A percentile compares a stretch with the other conserved stretches of the same genome.
These are phyloP conservation scores for Boletus huronensis DNA, from an alignment of 768 basidiomycete genomes.

Conservation along the genomic window DNA sequence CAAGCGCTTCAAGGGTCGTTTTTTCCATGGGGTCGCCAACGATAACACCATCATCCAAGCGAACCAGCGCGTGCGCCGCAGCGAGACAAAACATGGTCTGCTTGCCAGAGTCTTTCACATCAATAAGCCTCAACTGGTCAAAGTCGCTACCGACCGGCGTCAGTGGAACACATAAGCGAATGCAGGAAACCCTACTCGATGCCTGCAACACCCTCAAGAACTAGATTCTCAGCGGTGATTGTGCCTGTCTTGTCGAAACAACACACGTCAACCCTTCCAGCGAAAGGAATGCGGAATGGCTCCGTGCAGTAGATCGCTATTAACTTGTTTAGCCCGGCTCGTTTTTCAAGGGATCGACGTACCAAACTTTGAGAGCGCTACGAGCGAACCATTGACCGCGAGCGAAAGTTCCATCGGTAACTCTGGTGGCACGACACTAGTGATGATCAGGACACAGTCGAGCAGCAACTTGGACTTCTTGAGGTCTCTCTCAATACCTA, in stretches of 20 bases:
- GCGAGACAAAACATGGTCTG: constrained; percentile 88
- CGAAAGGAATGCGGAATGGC: constrained; percentile 95
- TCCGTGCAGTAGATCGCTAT: constrained; percentile 98
- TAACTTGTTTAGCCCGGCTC: neutral
- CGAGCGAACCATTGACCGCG: constrained; percentile 92
- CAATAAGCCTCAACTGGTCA: constrained; percentile 64
- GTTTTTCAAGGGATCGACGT: constrained; percentile 24
- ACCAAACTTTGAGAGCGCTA: constrained; percentile 92
- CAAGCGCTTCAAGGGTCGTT: constrained; percentile 86
- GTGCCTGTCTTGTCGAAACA: constrained; percentile 99
- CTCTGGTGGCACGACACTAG: constrained; percentile 96
- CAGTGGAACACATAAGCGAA: neutral
- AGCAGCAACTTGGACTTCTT: constrained; percentile 94
- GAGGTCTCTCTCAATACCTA: constrained; percentile 86
- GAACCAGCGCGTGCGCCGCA: constrained; percentile 91
- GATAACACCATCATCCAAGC: constrained; percentile 88
- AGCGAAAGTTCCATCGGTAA: constrained; percentile 96
- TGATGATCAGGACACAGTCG: constrained; percentile 95
- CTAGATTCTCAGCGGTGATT: constrained; percentile 93
- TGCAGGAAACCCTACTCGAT: constrained; percentile 62
- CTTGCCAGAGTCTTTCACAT: constrained; percentile 70
- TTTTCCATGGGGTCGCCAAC: constrained; percentile 99
- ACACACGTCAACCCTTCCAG: constrained; percentile 95
- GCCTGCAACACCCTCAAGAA: constrained; percentile 91
- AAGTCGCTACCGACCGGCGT: constrained; percentile 39